Conservation (phyloP, 345 rosid species). For the Eucalyptus shirleyi region DNA sequence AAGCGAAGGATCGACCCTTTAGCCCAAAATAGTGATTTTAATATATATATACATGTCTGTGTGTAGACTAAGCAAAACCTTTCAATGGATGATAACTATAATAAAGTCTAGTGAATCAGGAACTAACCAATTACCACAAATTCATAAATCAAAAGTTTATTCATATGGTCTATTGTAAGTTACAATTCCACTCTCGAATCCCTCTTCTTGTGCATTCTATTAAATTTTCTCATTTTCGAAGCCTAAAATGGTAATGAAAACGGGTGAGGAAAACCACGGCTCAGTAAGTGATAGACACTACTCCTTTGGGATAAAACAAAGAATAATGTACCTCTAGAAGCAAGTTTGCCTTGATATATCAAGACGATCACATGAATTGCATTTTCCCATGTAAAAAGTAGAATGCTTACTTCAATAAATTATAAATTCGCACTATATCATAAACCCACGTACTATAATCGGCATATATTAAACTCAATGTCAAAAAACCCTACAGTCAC, state of each 20-base stretch:
- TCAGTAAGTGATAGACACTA: rapidly evolving
- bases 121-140: neutral
- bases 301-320: too few species aligned
- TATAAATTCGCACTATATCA: too few species aligned
- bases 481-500: neutral
- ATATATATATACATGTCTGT: too few species aligned
- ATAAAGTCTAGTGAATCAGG: neutral
- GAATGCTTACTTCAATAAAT: neutral
- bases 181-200: neutral
- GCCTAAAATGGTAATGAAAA: neutral
- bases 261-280: neutral
- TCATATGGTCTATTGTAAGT: neutral
- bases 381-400: neutral
- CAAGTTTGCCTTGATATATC: neutral
- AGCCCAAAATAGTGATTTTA: too few species aligned
- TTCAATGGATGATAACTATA: neutral
- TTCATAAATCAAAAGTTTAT: neutral
- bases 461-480: neutral
- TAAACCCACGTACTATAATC: too few species aligned
- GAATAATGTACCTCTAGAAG: neutral
- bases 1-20: neutral
- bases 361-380: neutral
- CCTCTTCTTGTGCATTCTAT: neutral
- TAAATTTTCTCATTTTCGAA: neutral
- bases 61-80: neutral